Percentiles rank a stretch among this genome's conserved stretches.
Conservation (phyloP, 2,329 filamentous ascomycete genomes). For the Exophiala spinifera region DNA sequence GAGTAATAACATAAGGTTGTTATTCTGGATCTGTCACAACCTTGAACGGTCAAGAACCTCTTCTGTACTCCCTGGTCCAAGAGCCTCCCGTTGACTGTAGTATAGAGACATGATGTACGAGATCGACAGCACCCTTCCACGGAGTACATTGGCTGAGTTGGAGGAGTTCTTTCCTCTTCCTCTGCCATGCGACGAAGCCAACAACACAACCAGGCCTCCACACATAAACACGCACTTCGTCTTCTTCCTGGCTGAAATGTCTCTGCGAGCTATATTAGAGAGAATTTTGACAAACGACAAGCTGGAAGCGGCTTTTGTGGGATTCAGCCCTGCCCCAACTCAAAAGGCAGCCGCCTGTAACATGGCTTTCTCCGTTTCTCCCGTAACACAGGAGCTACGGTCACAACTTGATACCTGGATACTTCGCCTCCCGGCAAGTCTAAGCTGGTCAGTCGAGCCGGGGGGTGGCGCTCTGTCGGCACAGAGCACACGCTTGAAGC, state of each 20-base stretch:
- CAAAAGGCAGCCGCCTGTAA: neutral
- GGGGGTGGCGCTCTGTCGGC: neutral
- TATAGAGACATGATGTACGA: neutral
- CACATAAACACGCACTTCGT: neutral
- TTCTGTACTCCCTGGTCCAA: neutral
- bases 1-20: neutral
- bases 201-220: neutral
- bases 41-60: slow-evolving; percentile 4
- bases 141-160: neutral
- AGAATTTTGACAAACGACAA: neutral
- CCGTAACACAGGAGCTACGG: neutral
- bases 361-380: neutral
- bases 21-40: slow-evolving; percentile 4
- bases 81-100: neutral
- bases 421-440: neutral
- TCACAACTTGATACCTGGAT: slow-evolving; percentile 4
- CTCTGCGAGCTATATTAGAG: neutral
- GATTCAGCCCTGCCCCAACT: neutral
- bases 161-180: slow-evolving; percentile 4
- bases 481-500: neutral
- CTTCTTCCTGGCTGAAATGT: neutral
- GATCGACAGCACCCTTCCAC: slow-evolving; percentile 2
- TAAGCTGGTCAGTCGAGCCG: slow-evolving; percentile 2
- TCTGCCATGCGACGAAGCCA: slow-evolving; percentile 1
- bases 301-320: neutral